Evolutionary conservation across 805 yeast species (phyloP), one percentile per base, ranked within the genome.

Genomic region (Maudiozyma pseudohumilis): DNA sequence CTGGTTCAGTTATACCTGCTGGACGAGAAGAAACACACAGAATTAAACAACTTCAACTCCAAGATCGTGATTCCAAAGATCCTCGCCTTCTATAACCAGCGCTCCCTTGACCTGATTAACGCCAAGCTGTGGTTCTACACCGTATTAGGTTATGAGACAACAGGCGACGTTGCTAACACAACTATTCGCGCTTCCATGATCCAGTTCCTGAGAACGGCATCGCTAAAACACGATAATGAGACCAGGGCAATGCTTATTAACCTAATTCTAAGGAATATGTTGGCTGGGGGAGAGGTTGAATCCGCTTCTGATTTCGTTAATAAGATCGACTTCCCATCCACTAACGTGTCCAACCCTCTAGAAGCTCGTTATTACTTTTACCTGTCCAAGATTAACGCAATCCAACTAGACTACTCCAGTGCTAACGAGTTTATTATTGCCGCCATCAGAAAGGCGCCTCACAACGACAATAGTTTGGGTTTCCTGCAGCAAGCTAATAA

Each of bases 381-480:
- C 55, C 65, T 87, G 56, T 89, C 96, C n/a, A 78, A 82, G 47
- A 84, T 92, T 53, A 77, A 77, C 52, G 86, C 96, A 4, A 80
- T 92, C 47, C 97, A 89, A 65, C 74, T 92, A 49, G 88, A 92
- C 62, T 92, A 92, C 61, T 77, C 95, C 2, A 68, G 83, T 15
- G 96, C 97, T 2, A 79, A 81, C 53, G 95, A 88, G 53, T 86
- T 77, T 55, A 83, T 84, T 40, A 82, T 86, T 39, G 86, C 92
- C n/a, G 96, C 98, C 2, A 81, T 88, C 38, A 80, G 98, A 66
- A 92, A 92, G 60, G 88, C 94, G 8, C 97, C 99, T 20, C 96
- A 86, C 60, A 84, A 94, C 1, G 70, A 74, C 31, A 74, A 78
- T 42, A 86, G 96, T 7, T 61, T 71, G 31, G 98, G 98, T 2